Conservation (phyloP, 495 filamentous ascomycete species). For the Platismatia glauca region DNA sequence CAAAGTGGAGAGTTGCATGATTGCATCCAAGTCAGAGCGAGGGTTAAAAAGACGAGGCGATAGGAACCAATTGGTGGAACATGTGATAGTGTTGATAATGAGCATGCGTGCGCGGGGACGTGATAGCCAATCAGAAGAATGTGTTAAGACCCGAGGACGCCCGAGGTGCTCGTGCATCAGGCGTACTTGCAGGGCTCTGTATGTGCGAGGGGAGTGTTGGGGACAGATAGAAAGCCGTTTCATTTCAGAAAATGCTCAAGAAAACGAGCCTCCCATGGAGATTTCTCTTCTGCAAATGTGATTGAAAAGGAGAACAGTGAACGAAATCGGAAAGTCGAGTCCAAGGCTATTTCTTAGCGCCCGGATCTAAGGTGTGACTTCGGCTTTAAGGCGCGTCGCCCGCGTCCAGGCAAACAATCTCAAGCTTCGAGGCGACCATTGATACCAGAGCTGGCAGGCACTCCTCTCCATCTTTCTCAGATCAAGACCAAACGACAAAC, state of each 20-base stretch:
- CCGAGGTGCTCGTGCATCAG: constrained; percentile 2
- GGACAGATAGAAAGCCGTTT: not conserved
- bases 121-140: not conserved
- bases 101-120: not conserved
- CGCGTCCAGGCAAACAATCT: constrained; percentile 14
- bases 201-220: not conserved
- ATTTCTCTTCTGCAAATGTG: no score
- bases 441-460: no score
- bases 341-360: not conserved
- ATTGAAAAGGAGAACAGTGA: no score
- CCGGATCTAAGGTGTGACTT: not conserved
- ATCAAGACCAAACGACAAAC: no score
- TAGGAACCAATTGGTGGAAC: not conserved
- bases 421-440: not conserved
- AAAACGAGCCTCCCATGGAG: no score
- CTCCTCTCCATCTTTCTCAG: not conserved
- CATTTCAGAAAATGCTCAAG: not conserved
- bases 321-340: no score
- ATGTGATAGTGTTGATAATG: not conserved
- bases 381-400: constrained; percentile 1
- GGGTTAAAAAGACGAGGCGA: not conserved
- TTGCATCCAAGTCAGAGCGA: no score
- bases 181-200: not conserved
- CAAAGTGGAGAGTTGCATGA: not conserved
- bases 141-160: not conserved